Evolutionary conservation across 768 basidiomycete genomes (phyloP).

Genomic region (Rhodotorula sphaerocarpa): DNA sequence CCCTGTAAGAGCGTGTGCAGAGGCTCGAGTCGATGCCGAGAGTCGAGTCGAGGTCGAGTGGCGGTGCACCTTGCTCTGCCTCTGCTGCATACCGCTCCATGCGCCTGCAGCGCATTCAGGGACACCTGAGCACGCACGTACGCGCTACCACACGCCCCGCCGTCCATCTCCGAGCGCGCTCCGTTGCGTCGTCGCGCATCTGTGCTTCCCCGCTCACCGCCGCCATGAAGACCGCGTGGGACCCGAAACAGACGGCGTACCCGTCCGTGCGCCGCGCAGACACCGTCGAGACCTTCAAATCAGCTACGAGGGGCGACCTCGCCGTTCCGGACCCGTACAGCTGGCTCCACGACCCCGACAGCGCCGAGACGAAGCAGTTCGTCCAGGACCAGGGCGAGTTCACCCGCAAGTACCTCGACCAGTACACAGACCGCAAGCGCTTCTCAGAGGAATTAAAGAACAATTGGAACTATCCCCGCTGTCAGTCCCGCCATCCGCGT

Average conservation of each 20-base stretch:
- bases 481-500: constrained; percentile 26
- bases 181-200: too few relatives aligned
- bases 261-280: constrained; percentile 54
- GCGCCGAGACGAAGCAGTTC: constrained; percentile 54
- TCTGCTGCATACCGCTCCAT: too few relatives aligned
- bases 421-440: constrained; percentile 54
- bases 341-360: constrained; percentile 57
- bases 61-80: too few relatives aligned
- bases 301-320: constrained; percentile 56
- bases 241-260: constrained; percentile 46
- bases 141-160: background rate
- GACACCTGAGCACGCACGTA: too few relatives aligned
- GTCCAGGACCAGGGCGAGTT: constrained; percentile 38
- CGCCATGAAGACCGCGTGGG: background rate
- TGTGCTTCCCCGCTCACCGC: background rate
- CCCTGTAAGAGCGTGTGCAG: too few relatives aligned
- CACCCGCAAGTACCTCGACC: constrained; percentile 51
- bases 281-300: constrained; percentile 59
- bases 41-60: background rate
- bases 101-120: too few relatives aligned
- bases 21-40: too few relatives aligned
- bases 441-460: constrained; percentile 56
- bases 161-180: too few relatives aligned
- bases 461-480: constrained; percentile 53
- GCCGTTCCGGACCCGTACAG: constrained; percentile 56